Base-by-base conservation (phyloP, 2,329 filamentous ascomycete genomes). In the Microdochium trichocladiopsis region DNA sequence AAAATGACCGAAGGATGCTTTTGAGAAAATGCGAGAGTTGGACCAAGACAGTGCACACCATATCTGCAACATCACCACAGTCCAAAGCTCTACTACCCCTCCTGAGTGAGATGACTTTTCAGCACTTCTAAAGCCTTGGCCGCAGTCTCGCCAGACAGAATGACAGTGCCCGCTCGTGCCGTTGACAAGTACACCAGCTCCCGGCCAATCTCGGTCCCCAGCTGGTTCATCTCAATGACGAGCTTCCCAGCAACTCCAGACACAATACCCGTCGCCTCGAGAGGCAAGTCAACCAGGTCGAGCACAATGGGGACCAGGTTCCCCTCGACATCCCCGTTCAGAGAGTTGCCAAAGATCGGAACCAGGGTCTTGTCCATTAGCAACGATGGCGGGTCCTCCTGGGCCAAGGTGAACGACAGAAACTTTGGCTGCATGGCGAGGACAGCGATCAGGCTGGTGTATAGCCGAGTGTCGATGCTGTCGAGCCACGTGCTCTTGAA, bases 111-210 rank as follows among this genome's bases (percentile, higher is more conserved):
- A 43, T 81, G 63, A 2, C 76, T 75, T 54, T 70, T 74, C 63
- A 96, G 68, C 5, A 90, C 89, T 48, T 80, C 79, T 59, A 96
- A 73, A 0, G 90, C 92, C 53, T 81, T 80, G n/a, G 77, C 74
- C 47, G 92, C 75, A 64, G 93, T 88, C 60, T 87, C 82, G 56
- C 86, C 80, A 3, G 84, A 82, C 37, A 97, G 80, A 63, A 97
- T 91, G 10, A 97, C 93, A 4, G 90, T 92, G 1, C 93, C 93
- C 0, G 92, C 90, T 43, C 87, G 81, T 4, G 90, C 91, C 0
- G 93, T 97, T 55, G 88, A 94, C 56, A 97, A 74, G 67, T 96
- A 97, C 53, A 87, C 93, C 70, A 97, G 84, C 66, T 96, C 91
- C 1, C 90, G 82, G 58, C 70, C 77, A 50, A 57, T 65, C 48